Conservation (phyloP, 805 yeast species). For the Suhomyces sp. region DNA sequence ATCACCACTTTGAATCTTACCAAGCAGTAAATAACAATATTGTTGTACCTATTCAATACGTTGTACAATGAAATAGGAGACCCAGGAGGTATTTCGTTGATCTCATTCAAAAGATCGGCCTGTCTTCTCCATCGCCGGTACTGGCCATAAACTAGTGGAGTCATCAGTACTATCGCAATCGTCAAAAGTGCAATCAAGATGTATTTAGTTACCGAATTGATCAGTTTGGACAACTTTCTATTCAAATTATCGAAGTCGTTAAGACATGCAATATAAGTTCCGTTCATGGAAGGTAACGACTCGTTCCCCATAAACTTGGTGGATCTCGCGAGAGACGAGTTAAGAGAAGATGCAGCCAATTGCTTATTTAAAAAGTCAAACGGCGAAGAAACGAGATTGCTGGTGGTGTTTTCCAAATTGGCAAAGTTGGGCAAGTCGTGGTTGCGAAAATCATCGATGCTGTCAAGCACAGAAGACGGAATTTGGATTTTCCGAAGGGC, state of each 20-base stretch:
- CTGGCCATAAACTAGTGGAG: slow-evolving; percentile 46
- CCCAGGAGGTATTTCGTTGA: slow-evolving; percentile 1
- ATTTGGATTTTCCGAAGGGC: slow-evolving; percentile 58
- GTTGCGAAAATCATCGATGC: slow-evolving; percentile 47
- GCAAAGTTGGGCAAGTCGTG: slow-evolving; percentile 63
- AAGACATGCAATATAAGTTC: background rate
- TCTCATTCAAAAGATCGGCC: slow-evolving; percentile 22
- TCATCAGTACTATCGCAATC: slow-evolving; percentile 37
- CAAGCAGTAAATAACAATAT: slow-evolving; percentile 4
- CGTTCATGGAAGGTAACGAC: background rate
- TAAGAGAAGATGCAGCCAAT: slow-evolving; percentile 24
- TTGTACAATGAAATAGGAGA: slow-evolving; percentile 3
- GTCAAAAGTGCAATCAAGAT: slow-evolving; percentile 33
- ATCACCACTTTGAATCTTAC: background rate
- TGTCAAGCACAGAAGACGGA: slow-evolving; percentile 59
- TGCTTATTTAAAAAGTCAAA: slow-evolving; percentile 47
- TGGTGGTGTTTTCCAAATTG: slow-evolving; percentile 58
- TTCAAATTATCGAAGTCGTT: background rate
- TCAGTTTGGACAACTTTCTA: slow-evolving; percentile 8
- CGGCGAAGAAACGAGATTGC: slow-evolving; percentile 53
- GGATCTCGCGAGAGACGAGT: background rate
- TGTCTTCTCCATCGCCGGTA: slow-evolving; percentile 47
- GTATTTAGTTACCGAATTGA: slow-evolving; percentile 36
- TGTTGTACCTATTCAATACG: slow-evolving; percentile 5
- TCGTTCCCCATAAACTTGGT: background rate